A percentile compares a stretch with the other conserved stretches of the same genome.
Conservation (phyloP, 179 eudicot genomes). For the Dionaea muscipula region DNA sequence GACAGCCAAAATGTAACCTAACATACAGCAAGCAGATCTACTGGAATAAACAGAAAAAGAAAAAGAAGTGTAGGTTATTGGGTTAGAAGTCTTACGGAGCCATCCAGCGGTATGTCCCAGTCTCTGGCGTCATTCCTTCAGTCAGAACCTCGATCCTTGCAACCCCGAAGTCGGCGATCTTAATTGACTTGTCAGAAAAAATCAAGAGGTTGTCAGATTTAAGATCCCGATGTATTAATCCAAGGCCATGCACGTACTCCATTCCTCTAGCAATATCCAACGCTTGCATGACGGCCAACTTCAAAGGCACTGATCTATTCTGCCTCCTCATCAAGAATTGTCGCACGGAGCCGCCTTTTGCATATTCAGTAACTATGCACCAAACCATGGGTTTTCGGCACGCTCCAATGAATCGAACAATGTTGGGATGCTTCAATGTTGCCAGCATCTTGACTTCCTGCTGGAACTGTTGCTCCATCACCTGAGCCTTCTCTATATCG, state of each 20-base stretch:
- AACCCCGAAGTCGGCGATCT: constrained; percentile 17
- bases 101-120: constrained; percentile 30
- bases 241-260: constrained; percentile 5
- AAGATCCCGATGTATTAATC: constrained; percentile 9
- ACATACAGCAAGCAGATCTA: constrained; percentile 1
- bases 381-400: constrained; percentile 49
- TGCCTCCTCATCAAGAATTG: constrained; percentile 39
- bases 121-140: constrained; percentile 63
- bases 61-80: neutral
- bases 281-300: constrained; percentile 34
- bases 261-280: constrained; percentile 7
- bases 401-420: constrained; percentile 49
- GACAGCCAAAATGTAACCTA: neutral
- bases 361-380: constrained; percentile 28
- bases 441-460: constrained; percentile 60
- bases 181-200: constrained; percentile 40
- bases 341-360: constrained; percentile 55
- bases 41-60: neutral
- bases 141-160: constrained; percentile 56
- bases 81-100: constrained; percentile 21
- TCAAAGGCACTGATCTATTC: constrained; percentile 48
- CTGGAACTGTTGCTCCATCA: constrained; percentile 63
- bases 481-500: constrained; percentile 35
- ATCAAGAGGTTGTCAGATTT: constrained; percentile 54
- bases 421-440: constrained; percentile 43